Conservation (phyloP, 2,329 filamentous ascomycete genomes). For the Calonectria crousiana region DNA sequence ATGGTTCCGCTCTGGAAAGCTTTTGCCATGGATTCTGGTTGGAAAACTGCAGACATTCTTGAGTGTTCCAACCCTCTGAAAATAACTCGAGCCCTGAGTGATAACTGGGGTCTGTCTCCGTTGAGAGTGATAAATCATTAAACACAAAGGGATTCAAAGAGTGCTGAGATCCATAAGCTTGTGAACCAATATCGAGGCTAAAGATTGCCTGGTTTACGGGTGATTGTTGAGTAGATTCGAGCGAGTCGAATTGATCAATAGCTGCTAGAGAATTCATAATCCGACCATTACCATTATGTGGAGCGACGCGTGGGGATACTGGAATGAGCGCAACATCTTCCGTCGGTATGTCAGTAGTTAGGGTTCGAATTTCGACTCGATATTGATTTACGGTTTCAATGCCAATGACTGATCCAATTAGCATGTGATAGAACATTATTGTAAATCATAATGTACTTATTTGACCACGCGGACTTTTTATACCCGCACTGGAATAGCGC, state of each 20-base stretch:
- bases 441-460: neutral
- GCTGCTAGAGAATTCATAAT: neutral
- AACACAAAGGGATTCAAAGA: too few relatives aligned
- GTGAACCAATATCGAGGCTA: neutral
- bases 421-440: neutral
- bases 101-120: too few relatives aligned
- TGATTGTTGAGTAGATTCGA: too few relatives aligned
- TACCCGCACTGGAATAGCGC: neutral
- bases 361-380: neutral
- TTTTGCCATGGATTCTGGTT: neutral
- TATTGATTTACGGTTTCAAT: neutral
- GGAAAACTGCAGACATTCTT: neutral
- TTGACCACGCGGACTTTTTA: too few relatives aligned
- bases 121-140: too few relatives aligned
- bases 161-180: neutral
- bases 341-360: neutral
- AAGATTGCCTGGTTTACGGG: neutral
- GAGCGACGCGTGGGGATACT: neutral
- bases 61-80: too few relatives aligned
- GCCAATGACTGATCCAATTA: neutral
- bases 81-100: neutral
- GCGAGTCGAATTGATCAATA: neutral
- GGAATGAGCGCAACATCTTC: neutral
- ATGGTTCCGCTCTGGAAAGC: neutral
- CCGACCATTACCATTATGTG: neutral